Conservation (phyloP, 192 early-diverging fungal genomes). For the Spizellomyces punctatus region DNA sequence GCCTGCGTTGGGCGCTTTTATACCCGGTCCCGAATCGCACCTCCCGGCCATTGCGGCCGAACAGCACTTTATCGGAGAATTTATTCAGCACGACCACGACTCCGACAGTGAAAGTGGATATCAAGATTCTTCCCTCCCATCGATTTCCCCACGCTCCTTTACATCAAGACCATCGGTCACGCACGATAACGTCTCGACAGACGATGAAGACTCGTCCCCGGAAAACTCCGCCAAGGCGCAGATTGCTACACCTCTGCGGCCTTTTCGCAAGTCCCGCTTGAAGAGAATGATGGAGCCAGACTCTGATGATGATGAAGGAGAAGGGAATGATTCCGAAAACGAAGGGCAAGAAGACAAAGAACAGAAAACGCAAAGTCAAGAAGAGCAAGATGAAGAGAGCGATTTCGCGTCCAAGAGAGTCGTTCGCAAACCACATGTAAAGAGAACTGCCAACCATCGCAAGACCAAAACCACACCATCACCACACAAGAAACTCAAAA, state of each 20-base stretch:
- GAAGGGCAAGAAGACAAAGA: neutral
- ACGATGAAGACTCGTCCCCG: too few species aligned
- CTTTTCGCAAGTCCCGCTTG: constrained; percentile 14
- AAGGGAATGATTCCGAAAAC: neutral
- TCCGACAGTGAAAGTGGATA: too few species aligned
- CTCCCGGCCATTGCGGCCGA: too few species aligned
- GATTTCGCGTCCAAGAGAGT: neutral
- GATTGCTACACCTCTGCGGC: neutral
- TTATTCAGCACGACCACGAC: too few species aligned
- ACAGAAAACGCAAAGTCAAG: neutral
- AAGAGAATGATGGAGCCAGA: constrained; percentile 3
- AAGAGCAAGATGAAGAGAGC: neutral
- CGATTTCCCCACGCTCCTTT: too few species aligned
- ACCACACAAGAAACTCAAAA: neutral
- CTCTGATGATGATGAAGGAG: constrained; percentile 11
- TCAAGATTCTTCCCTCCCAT: too few species aligned
- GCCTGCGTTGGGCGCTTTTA: too few species aligned
- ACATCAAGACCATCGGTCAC: too few species aligned
- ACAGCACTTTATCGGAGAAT: too few species aligned
- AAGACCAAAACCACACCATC: neutral
- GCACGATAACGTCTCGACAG: too few species aligned
- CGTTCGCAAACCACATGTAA: neutral
- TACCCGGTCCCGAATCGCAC: too few species aligned
- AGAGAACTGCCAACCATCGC: neutral
- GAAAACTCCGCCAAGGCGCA: too few species aligned